Conservation (phyloP, 2,329 filamentous ascomycete species). For the Phyllosticta paracitricarpa region DNA sequence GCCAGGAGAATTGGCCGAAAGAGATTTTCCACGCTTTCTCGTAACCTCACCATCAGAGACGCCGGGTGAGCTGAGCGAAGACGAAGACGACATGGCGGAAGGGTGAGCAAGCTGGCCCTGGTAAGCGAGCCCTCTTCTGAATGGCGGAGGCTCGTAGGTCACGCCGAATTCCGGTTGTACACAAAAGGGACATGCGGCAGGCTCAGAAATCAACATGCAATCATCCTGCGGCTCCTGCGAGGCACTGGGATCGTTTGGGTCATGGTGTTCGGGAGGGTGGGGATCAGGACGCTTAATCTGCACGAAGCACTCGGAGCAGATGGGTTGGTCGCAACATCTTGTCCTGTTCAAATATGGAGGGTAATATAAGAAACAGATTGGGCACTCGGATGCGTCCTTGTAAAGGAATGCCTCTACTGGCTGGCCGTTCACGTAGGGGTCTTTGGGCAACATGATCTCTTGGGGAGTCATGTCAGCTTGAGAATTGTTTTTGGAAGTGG, state of each 20-base stretch:
- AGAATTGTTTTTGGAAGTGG: conserved; percentile 62
- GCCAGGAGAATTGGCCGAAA: conserved; percentile 73
- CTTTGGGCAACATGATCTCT: conserved; percentile 68
- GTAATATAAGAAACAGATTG: conserved; percentile 94
- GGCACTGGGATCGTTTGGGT: conserved; percentile 28
- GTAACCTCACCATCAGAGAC: conserved; percentile 16
- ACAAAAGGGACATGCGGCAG: conserved; percentile 88
- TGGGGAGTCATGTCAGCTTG: conserved; percentile 63
- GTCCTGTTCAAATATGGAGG: conserved; percentile 91
- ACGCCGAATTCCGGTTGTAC: conserved; percentile 91
- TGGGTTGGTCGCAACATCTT: conserved; percentile 87
- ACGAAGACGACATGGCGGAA: conserved; percentile 78
- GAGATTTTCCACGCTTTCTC: conserved; percentile 52
- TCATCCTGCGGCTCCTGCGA: conserved; percentile 40
- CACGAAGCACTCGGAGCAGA: conserved; percentile 97
- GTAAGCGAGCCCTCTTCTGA: conserved; percentile 72
- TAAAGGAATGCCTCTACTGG: conserved; percentile 88
- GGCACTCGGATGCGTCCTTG: conserved; percentile 82
- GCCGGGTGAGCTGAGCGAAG: conserved; percentile 51
- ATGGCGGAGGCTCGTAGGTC: conserved; percentile 84
- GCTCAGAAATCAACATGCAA: conserved; percentile 72
- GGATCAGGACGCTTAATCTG: conserved; percentile 94
- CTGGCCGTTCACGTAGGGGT: conserved; percentile 89
- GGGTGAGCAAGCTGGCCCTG: conserved; percentile 39
- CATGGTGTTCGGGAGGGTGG: conserved; percentile 70